A percentile compares a stretch with the other conserved stretches of the same genome.
phyloP scores from a whole-genome alignment of 306 rosid species.

The Gleditsia sinensis region DNA sequence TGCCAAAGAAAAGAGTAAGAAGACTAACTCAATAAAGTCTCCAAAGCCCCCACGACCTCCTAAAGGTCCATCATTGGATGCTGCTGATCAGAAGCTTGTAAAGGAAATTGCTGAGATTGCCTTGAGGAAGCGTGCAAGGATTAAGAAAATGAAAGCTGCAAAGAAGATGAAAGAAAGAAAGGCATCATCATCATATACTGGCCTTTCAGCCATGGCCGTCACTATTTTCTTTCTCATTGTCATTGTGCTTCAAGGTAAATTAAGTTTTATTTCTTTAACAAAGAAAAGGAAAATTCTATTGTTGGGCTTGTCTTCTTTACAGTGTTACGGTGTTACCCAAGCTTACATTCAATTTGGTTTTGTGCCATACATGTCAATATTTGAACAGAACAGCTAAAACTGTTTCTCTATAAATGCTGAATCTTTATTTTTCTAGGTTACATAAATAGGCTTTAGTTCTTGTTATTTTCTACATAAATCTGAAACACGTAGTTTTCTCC shows the following conservation, averaged over 20 bases:
- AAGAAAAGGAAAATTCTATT: constrained; percentile 15
- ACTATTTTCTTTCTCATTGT: constrained; percentile 57
- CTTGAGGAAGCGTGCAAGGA: constrained; percentile 62
- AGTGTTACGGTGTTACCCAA: not conserved
- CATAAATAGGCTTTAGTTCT: constrained; percentile 23
- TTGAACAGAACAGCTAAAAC: constrained; percentile 6
- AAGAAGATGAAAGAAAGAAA: constrained; percentile 60
- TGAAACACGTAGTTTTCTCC: constrained; percentile 1
- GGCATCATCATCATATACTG: constrained; percentile 44
- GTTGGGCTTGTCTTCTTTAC: not conserved
- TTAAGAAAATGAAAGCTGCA: constrained; percentile 57
- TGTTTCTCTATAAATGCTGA: not conserved
- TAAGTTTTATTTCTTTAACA: too few species aligned
- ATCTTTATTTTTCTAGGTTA: not conserved
- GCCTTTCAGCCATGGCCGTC: constrained; percentile 62
- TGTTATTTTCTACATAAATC: not conserved
- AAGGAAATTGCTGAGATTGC: constrained; percentile 67
- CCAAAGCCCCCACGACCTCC: constrained; percentile 79
- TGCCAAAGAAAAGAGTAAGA: constrained; percentile 38
- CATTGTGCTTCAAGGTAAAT: constrained; percentile 62
- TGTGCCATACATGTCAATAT: not conserved
- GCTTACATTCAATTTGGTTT: not conserved
- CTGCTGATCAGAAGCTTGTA: constrained; percentile 65
- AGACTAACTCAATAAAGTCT: constrained; percentile 52
- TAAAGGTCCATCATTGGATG: constrained; percentile 65